Base-by-base conservation (phyloP, 2,329 filamentous ascomycete genomes). In the Seiridium cupressi region DNA sequence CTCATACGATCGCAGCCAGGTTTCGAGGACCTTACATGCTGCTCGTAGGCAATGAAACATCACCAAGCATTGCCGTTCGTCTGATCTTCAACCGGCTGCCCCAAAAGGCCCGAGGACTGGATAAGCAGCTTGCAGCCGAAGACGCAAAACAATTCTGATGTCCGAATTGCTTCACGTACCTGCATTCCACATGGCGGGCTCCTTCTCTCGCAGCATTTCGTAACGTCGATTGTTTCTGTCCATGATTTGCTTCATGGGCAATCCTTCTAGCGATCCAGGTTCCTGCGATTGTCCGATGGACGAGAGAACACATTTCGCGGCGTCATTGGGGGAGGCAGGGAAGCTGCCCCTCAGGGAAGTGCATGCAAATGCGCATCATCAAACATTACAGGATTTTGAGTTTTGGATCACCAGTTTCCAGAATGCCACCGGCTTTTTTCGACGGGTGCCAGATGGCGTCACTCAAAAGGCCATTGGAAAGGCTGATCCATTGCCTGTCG, bases 151-250 rank as follows among this genome's bases (percentile, higher is more conserved):
- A 47, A 36, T 34, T 44, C 38, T 57, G 54, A 47, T 36, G 44
- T 57, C 54, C 18, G 54, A 57, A 46, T n/a, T 57, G 54, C 54
- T 57, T 57, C 54, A 57, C 49, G 18, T 53, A 13, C 48, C 31
- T 38, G 32, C 49, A 53, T 42, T 42, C 7, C 38, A 42, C 13
- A 42, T 42, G 7, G 38, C 31, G 18, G 18, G 9, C 31, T 10
- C 49, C 5, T 51, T 51, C 9, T 51, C 10, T 31, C 3, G 26
- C 11, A 31, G 31, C 6, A 36, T 51, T 31, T 51, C 49, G 49
- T 36, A 31, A 35, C 49, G 9, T 9, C 49, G 9, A 32, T n/a
- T 51, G 49, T 51, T 35, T 51, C 49, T 51, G 18, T 36, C 31
- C 32, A 34, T 35, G 26, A 51, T 51, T 35, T 11, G 34, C 49